phyloP scores from a whole-genome alignment of 1,284 basidiomycete genomes.

The Phellopilus nigrolimitatus region DNA sequence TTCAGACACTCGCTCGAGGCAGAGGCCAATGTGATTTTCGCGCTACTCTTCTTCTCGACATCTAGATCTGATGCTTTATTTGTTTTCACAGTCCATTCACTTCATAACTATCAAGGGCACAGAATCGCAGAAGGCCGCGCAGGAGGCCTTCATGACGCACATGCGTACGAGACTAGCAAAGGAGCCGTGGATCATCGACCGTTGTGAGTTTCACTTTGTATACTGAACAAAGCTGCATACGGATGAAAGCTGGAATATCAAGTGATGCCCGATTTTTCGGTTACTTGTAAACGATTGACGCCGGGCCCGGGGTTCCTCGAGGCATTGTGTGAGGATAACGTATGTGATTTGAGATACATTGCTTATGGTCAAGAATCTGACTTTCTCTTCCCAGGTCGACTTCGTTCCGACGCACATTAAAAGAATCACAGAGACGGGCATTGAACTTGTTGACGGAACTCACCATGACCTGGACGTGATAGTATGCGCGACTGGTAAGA shows the following conservation, averaged over 20 bases:
- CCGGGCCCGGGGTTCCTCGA: too few species aligned
- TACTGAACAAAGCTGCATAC: not conserved
- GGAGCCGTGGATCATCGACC: slow-evolving; percentile 56
- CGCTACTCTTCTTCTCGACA: not conserved
- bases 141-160: too few species aligned
- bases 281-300: slow-evolving; percentile 56
- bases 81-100: slow-evolving; percentile 47
- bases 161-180: too few species aligned
- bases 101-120: slow-evolving; percentile 40
- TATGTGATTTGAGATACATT: too few species aligned
- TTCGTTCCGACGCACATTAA: slow-evolving; percentile 49
- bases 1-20: slow-evolving; percentile 48
- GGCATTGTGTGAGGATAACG: too few species aligned
- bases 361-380: slow-evolving; percentile 29
- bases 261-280: slow-evolving; percentile 57
- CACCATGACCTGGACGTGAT: too few species aligned
- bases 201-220: slow-evolving; percentile 34
- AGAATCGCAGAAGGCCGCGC: slow-evolving; percentile 43
- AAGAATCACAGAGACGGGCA: slow-evolving; percentile 46
- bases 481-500: too few species aligned
- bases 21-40: slow-evolving; percentile 44
- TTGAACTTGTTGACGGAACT: slow-evolving; percentile 53
- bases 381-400: slow-evolving; percentile 38
- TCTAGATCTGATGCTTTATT: not conserved
- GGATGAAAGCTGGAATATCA: not conserved